Evolutionary conservation across 331 rosid species (phyloP).

Genomic region (Erythrophleum ivorense): DNA sequence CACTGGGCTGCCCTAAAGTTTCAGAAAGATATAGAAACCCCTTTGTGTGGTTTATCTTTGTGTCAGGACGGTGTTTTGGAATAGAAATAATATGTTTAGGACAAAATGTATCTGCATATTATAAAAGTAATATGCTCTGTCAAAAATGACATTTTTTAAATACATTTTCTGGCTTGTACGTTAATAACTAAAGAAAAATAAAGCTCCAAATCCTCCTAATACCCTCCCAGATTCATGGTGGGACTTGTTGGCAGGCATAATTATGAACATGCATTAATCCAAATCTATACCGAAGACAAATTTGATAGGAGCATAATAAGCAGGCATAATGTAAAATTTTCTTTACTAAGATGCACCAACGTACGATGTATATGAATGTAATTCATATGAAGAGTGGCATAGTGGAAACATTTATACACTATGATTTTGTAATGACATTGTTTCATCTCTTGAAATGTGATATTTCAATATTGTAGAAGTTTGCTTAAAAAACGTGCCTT

Average conservation of each 20-base stretch:
- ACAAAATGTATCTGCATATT: background rate
- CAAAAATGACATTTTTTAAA: background rate
- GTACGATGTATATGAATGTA: background rate
- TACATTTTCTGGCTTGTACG: background rate
- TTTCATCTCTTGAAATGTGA: background rate
- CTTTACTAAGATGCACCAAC: background rate
- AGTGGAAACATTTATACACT: background rate
- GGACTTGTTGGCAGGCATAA: background rate
- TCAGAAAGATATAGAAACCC: constrained; percentile 13
- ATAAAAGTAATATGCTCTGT: background rate
- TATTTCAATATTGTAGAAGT: background rate
- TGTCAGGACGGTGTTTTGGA: background rate
- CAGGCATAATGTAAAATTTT: background rate
- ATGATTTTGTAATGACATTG: background rate
- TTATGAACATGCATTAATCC: background rate
- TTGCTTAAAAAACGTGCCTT: background rate
- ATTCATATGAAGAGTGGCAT: background rate
- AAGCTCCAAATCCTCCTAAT: background rate
- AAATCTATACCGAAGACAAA: background rate
- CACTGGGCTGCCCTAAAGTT: no score
- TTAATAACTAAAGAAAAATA: background rate
- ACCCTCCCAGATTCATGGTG: background rate
- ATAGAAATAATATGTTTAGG: constrained; percentile 1
- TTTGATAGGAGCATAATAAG: background rate
- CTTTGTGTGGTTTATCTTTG: background rate